phyloP scores from a whole-genome alignment of 2,329 filamentous ascomycete genomes.

The Lizonia empirigonia region DNA sequence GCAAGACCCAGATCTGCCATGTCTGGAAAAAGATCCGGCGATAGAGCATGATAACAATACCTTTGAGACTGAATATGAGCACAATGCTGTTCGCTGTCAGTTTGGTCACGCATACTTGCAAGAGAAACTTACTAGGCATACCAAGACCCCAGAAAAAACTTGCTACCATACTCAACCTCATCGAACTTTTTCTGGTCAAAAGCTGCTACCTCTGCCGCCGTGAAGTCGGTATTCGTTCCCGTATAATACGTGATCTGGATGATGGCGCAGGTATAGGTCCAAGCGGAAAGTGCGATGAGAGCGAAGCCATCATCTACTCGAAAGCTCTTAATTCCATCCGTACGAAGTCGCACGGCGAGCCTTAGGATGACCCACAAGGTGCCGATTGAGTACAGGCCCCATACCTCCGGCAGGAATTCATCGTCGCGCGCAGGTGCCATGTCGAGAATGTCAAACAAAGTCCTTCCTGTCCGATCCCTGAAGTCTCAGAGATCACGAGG shows the following conservation, averaged over 20 bases:
- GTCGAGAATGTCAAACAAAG: background rate
- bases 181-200: conserved; percentile 11
- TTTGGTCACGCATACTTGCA: too few species aligned
- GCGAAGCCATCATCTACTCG: conserved; percentile 12
- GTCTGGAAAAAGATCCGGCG: conserved; percentile 14
- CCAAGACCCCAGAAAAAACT: conserved; percentile 19
- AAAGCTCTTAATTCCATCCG: conserved; percentile 2
- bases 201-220: conserved; percentile 5
- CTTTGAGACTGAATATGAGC: conserved; percentile 21
- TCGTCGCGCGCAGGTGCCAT: conserved; percentile 16
- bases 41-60: conserved; percentile 21
- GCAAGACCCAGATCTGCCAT: conserved; percentile 18
- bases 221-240: conserved; percentile 19
- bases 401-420: conserved; percentile 15
- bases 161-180: conserved; percentile 12
- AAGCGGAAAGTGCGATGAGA: conserved; percentile 6
- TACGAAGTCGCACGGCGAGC: conserved; percentile 6
- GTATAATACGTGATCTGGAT: conserved; percentile 19
- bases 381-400: conserved; percentile 6
- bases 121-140: conserved; percentile 19
- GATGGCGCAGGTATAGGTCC: conserved; percentile 11
- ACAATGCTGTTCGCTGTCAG: conserved; percentile 1
- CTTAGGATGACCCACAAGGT: conserved; percentile 9
- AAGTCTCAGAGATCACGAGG: background rate
- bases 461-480: background rate